These are phyloP conservation scores for barrel medic (Medicago truncatula) DNA, from an alignment of 306 rosid genomes.

Conservation along the genomic window MtrunA17r5.0-ANR NC_053049.1:35623501-35624000, in stretches of 20 bases:
- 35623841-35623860: too few relatives aligned
- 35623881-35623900: neutral
- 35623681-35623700: neutral
- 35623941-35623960: neutral
- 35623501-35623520: constrained; percentile 53
- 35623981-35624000: neutral
- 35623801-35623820: neutral
- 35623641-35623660: neutral
- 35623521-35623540: constrained; percentile 56
- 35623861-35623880: neutral
- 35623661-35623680: neutral
- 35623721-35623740: neutral
- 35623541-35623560: constrained; percentile 79
- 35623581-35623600: constrained; percentile 79
- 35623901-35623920: neutral
- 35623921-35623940: neutral
- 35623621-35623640: neutral
- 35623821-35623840: neutral
- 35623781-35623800: neutral
- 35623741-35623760: neutral
- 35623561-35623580: constrained; percentile 77
- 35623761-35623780: neutral
- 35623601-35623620: neutral
- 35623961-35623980: neutral
- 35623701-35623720: neutral